Evolutionary conservation across 148 eudicot species (phyloP), one percentile per base, ranked within the genome.

Genomic region (Arbutus unedo): DNA sequence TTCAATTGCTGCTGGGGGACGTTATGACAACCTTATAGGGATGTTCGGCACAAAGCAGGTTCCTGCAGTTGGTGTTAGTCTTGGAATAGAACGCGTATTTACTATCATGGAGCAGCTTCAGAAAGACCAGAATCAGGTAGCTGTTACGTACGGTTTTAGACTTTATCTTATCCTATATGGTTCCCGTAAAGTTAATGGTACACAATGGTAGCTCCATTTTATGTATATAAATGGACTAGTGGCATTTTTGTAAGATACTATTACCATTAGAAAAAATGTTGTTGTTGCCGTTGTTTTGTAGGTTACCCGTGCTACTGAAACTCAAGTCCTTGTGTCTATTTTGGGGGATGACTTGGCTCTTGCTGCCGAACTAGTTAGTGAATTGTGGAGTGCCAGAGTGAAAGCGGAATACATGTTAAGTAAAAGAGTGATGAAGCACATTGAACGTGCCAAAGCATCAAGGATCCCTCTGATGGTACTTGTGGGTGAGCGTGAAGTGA

Each of bases 1-100:
- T 84, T 92, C 99, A 48, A 97, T 97, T 86, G 99, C 95, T 81
- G 99, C 96, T 71, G 99, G 99, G 48, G 98, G 99, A 66, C 99
- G 99, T 59, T 97, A 94, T 67, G 99, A 97, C 88, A 92, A 92
- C 31, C 96, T 97, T 18, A 97, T 94, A 82, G 97, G 95, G 48
- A 92, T 93, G 97, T 97, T 94, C 86, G 99, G 98, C 80, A 86
- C 93, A 43, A 94, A 92, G 91, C 91, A 88, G 81, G 95, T 97
- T 85, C 98, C 99, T 72, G 94, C 99, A 44, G 93, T 97, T 86
- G 99, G 99, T 71, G 89, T 92, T 80, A 97, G 99, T 82, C 85
- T 97, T 67, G 99, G 99, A 60, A 97, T 97, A 85, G 99, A 97
- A 83, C 91, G 99, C 74, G 97, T 97, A 43, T 97, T 94, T 87